phyloP scores from a whole-genome alignment of 2,329 filamentous ascomycete genomes.

The Trichoderma cornu-damae region DNA sequence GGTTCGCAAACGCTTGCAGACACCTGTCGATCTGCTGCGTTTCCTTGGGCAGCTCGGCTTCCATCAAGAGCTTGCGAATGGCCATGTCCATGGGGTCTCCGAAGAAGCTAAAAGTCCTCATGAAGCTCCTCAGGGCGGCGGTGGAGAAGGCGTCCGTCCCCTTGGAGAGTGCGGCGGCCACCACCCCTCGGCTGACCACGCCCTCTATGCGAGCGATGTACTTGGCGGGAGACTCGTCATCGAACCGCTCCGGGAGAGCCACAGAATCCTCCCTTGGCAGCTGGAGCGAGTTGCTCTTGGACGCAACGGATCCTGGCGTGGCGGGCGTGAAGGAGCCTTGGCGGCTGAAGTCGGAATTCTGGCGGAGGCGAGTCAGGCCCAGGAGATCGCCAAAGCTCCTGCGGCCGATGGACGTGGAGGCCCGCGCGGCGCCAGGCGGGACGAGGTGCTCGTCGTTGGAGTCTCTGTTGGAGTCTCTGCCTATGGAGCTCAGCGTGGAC shows the following conservation, averaged over 20 bases:
- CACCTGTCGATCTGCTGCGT: constrained; percentile 97
- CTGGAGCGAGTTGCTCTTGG: constrained; percentile 79
- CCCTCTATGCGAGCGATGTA: constrained; percentile 83
- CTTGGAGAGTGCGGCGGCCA: constrained; percentile 81
- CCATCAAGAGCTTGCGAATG: constrained; percentile 90
- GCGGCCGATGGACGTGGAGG: constrained; percentile 81
- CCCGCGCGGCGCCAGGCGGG: constrained; percentile 59
- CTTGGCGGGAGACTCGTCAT: constrained; percentile 84
- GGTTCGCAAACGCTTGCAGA: constrained; percentile 87
- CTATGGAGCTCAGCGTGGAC: constrained; percentile 81
- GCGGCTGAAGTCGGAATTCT: constrained; percentile 69
- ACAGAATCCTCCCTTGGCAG: constrained; percentile 63
- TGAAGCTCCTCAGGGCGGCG: constrained; percentile 85
- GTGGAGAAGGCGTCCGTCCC: constrained; percentile 78
- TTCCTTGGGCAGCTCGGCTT: constrained; percentile 91
- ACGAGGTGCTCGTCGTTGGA: constrained; percentile 66
- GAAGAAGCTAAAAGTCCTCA: constrained; percentile 92
- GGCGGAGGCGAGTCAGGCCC: constrained; percentile 69
- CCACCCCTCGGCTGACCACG: constrained; percentile 70
- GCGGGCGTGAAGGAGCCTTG: constrained; percentile 64
- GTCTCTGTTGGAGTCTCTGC: constrained; percentile 63
- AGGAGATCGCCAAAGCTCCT: constrained; percentile 92
- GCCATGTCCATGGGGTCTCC: constrained; percentile 98
- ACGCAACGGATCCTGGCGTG: constrained; percentile 64
- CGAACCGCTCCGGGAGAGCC: constrained; percentile 69